Percentiles rank a stretch among this genome's conserved stretches.
Evolutionary conservation across 225 moss, liverwort and hornwort genomes (phyloP).

Genomic region (Ulota crispa): DNA sequence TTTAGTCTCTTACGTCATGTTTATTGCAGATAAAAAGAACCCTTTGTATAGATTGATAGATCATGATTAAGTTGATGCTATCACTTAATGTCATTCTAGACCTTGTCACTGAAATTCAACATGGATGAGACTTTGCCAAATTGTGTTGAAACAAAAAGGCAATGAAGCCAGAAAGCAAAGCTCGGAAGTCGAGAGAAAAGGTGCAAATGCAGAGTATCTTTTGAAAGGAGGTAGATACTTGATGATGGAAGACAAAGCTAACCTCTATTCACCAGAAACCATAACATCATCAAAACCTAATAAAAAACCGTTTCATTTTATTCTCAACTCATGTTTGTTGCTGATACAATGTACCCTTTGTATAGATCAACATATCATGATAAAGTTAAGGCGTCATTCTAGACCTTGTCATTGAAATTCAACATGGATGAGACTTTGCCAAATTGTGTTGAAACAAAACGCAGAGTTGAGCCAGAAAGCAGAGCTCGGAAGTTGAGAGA

Average conservation of each 20-base stretch:
- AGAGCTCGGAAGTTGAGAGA: too few relatives aligned
- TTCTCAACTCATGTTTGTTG: neutral
- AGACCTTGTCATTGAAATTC: neutral
- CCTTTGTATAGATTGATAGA: neutral
- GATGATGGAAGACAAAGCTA: neutral
- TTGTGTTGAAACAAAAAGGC: neutral
- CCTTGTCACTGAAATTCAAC: neutral
- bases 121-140: neutral
- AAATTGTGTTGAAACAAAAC: neutral
- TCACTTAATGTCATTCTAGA: neutral
- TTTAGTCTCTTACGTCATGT: neutral
- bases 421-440: neutral
- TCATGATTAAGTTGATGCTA: neutral
- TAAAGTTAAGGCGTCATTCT: neutral
- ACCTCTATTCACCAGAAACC: neutral
- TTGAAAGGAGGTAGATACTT: neutral
- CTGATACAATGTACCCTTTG: neutral
- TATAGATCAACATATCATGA: neutral
- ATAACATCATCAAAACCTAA: neutral
- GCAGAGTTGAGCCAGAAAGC: neutral
- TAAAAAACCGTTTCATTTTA: neutral
- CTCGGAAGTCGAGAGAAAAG: neutral
- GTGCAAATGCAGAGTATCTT: neutral
- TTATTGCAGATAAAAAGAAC: neutral
- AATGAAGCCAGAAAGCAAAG: neutral